Base-by-base conservation (phyloP, 495 filamentous ascomycete genomes). In the Polyplosphaeria fusca region DNA sequence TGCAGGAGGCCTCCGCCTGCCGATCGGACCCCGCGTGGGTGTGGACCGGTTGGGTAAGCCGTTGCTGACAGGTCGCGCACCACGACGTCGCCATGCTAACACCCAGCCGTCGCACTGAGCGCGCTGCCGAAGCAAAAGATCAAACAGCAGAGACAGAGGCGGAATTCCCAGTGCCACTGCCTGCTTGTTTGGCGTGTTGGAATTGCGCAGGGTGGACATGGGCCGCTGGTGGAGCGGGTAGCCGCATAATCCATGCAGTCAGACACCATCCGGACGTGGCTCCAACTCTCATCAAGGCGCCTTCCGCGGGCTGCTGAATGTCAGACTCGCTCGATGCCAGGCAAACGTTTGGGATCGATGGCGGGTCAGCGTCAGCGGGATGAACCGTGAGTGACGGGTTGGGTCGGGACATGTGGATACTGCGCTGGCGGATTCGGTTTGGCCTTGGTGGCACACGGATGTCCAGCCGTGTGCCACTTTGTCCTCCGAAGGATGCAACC, bases 1-100 rank as follows among this genome's bases (percentile, higher is more conserved):
- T 39, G 40, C 40, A 37, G 35, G 52, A 7, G 16, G 25, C 40
- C 28, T 19, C 22, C 25, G 12, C 19, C 38, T n/a, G 25, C 30
- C 26, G 41, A 46, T 46, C 52, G 26, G 52, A 55, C 42, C 52
- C 52, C 52, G 52, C 52, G 52, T 55, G 52, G 52, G 52, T 35
- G 30, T 42, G 27, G 39, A 25, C 42, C 52, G 25, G 40, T 38
- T 39, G 18, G 28, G 32, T 19, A 30, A 20, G 18, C 41, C 52
- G 41, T 47, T 27, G 25, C 41, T 40, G 16, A 24, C 28, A 40
- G 20, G 27, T 46, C 38, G 27, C 42, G 42, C 41, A 47, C 47
- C 41, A 55, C 42, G 41, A 47, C 32, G 50, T 42, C 7, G 7
- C 11, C 39, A 7, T 11, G 39, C 9, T 42, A 20, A 42, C 9